Conservation (phyloP, 2,329 filamentous ascomycete genomes). For the Exophiala viscosa region DNA sequence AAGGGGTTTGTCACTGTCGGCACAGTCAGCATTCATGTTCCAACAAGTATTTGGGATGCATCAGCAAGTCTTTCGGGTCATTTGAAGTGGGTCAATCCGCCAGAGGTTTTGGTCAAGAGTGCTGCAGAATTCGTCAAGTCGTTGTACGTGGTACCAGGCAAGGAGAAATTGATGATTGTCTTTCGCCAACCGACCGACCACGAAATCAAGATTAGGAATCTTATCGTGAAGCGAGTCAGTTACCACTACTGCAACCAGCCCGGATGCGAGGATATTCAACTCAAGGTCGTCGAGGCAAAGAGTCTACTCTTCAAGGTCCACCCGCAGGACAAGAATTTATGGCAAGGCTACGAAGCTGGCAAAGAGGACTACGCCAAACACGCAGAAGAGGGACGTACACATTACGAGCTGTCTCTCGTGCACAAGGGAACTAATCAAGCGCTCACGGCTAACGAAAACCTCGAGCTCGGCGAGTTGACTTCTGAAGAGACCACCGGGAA, state of each 20-base stretch:
- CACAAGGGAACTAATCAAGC: constrained; percentile 36
- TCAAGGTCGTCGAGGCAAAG: constrained; percentile 39
- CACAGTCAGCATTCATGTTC: constrained; percentile 39
- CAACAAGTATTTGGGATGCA: constrained; percentile 40
- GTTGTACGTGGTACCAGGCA: constrained; percentile 34
- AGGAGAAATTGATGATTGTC: constrained; percentile 31
- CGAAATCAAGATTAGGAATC: constrained; percentile 21
- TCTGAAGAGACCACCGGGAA: constrained; percentile 32
- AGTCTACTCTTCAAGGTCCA: constrained; percentile 32
- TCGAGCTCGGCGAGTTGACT: constrained; percentile 36
- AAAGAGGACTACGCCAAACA: constrained; percentile 30
- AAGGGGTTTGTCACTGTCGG: constrained; percentile 32
- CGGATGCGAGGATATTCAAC: constrained; percentile 12
- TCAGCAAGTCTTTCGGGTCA: constrained; percentile 32
- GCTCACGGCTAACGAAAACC: constrained; percentile 32
- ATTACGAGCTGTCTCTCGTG: constrained; percentile 40
- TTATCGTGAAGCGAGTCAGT: constrained; percentile 13
- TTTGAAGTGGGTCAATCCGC: constrained; percentile 27
- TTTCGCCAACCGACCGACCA: constrained; percentile 27
- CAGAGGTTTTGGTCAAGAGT: constrained; percentile 30
- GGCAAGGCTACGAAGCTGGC: constrained; percentile 31
- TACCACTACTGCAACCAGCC: constrained; percentile 31
- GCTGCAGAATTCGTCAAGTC: constrained; percentile 34
- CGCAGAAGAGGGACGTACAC: constrained; percentile 33
- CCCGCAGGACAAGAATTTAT: constrained; percentile 25